Conservation (phyloP, 441 rosid genomes). For the Gossypium laxum region DNA sequence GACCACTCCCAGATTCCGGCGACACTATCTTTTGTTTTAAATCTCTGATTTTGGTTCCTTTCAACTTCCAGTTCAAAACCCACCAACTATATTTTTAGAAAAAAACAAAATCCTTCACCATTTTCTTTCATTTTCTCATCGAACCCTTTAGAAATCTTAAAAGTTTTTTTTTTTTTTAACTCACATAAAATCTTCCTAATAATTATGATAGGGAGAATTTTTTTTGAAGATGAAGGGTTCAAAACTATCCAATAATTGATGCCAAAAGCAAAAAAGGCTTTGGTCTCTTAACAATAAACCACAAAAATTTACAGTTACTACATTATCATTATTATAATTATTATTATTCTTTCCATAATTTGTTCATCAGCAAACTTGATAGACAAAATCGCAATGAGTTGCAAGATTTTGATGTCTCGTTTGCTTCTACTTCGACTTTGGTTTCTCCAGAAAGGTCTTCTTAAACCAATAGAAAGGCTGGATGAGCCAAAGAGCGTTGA, state of each 20-base stretch:
- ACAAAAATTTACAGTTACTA: conserved; percentile 10
- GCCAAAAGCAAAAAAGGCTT: conserved; percentile 21
- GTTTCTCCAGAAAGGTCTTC: conserved; percentile 72
- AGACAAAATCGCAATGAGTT: conserved; percentile 11
- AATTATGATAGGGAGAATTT: no score
- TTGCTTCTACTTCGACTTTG: conserved; percentile 34
- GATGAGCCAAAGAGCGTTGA: conserved; percentile 11
- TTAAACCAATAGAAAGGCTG: conserved; percentile 82
- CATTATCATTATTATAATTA: background rate
- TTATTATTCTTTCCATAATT: conserved; percentile 24
- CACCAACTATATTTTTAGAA: no score
- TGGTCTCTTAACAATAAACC: conserved; percentile 14
- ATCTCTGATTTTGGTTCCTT: no score
- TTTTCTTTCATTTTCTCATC: no score
- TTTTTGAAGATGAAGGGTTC: background rate
- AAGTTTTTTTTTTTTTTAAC: no score
- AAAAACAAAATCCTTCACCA: no score
- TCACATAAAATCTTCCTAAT: no score
- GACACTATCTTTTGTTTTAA: no score
- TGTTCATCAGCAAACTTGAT: conserved; percentile 19
- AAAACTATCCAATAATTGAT: background rate
- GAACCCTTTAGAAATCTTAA: no score
- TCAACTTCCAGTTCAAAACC: no score
- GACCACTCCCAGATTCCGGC: no score
- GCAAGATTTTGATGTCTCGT: conserved; percentile 4